phyloP scores from a whole-genome alignment of 2,329 filamentous ascomycete genomes.

The Aspergillus ochraceoroseus region DNA sequence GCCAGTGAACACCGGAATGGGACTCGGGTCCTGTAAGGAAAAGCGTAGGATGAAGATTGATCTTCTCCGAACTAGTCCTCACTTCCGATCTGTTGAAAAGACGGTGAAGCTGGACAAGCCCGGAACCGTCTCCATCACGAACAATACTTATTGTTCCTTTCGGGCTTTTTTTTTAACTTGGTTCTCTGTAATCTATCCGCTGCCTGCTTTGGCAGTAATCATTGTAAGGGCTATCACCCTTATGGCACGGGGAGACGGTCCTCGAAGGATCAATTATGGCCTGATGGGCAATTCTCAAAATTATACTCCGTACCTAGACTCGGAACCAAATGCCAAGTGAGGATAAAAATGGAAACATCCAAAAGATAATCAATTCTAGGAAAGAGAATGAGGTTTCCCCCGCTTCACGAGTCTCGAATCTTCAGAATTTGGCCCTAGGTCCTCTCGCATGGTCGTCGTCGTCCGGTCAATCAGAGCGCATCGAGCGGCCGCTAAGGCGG shows the following conservation, averaged over 20 bases:
- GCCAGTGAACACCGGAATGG: conserved; percentile 5
- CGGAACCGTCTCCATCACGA: too few species aligned
- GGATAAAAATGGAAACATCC: conserved; percentile 11
- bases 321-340: not conserved
- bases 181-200: too few species aligned
- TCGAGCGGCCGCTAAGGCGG: conserved; percentile 19
- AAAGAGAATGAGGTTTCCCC: conserved; percentile 2
- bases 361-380: not conserved
- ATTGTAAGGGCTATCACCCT: not conserved
- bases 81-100: conserved; percentile 6
- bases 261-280: not conserved
- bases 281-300: not conserved
- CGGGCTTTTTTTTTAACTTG: too few species aligned
- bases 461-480: conserved; percentile 16
- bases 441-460: not conserved
- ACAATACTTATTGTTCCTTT: too few species aligned
- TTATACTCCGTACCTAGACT: too few species aligned
- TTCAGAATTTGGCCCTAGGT: conserved; percentile 8
- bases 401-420: conserved; percentile 7
- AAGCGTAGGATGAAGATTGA: not conserved
- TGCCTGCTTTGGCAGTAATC: too few species aligned
- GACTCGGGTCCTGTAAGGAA: conserved; percentile 11
- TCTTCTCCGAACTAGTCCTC: too few species aligned
- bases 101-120: conserved; percentile 10
- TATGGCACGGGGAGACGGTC: not conserved